Evolutionary conservation across 306 rosid species (phyloP), one percentile per base, ranked within the genome.

Genomic region (Quercus aquifolioides): DNA sequence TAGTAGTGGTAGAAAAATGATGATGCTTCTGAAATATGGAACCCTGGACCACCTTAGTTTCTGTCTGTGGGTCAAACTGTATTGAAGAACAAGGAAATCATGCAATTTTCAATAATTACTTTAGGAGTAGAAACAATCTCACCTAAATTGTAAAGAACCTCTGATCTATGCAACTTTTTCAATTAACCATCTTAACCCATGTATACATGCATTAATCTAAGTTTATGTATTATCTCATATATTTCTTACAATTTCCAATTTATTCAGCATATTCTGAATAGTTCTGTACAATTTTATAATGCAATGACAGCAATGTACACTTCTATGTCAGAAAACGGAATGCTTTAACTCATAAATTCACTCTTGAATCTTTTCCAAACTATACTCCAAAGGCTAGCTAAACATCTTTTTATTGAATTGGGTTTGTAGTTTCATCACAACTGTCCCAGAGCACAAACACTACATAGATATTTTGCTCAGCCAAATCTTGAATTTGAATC

Each of bases 1-100:
- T 59, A 18, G 51, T 23, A 54, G 91, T 71, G 17, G 54, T 11
- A 71, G 87, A 85, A 81, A 80, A 80, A 25, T 62, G 76, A 68
- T 46, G 70, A 52, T 52, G 73, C 55, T 78, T 83, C 57, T 69
- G 84, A 80, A 84, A 80, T 74, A 72, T 77, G 31, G 74, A 55
- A 74, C 77, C 80, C 55, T 18, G 75, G 31, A 67, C 79, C 28
- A 75, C 55, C 78, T 54, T 54, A 68, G 62, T 59, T 81, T 72
- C 46, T 10, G 79, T 25, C 65, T 74, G 84, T 54, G 33, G 25
- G 20, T 38, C 33, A 58, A 71, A 71, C 26, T 75, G 75, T 70
- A 5, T 52, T 60, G 51, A 12, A 60, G 35, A 43, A 49, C 23
- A 33, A 49, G 33, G 28, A 64, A 68, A 26, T 26, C 59, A 33